Percentiles rank a stretch among this genome's conserved stretches.
Evolutionary conservation across 2,329 filamentous ascomycete genomes (phyloP).

Genomic region (Aureobasidium sp.): DNA sequence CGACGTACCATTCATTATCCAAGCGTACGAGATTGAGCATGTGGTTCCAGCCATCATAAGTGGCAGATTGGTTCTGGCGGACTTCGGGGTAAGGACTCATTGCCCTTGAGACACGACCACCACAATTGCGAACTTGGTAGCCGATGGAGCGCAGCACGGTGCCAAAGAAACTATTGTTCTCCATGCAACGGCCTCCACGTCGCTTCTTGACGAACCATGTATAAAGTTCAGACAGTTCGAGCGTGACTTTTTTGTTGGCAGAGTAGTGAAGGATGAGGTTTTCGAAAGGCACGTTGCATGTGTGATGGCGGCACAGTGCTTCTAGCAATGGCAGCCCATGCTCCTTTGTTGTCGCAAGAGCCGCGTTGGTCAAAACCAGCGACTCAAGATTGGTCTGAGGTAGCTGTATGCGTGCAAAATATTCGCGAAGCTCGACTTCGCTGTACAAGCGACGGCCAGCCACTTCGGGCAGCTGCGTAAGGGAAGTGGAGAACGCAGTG

Average conservation of each 20-base stretch:
- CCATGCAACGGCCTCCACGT: constrained; percentile 55
- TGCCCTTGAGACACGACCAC: constrained; percentile 30
- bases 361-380: background rate
- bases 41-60: background rate
- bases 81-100: constrained; percentile 21
- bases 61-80: background rate
- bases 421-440: background rate
- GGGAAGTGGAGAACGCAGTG: background rate
- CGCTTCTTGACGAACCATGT: constrained; percentile 42
- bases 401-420: background rate
- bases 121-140: constrained; percentile 36
- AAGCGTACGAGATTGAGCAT: constrained; percentile 1
- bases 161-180: constrained; percentile 48
- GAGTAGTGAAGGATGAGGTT: constrained; percentile 51
- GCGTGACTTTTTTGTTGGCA: constrained; percentile 39
- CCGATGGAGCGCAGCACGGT: constrained; percentile 46
- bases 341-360: background rate
- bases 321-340: background rate
- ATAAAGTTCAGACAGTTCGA: constrained; percentile 45
- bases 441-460: background rate
- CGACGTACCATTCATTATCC: constrained; percentile 19
- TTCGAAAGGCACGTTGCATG: constrained; percentile 48
- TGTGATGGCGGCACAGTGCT: constrained; percentile 27
- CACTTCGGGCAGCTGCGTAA: background rate
- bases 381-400: background rate